Base-by-base conservation (phyloP, 2,329 filamentous ascomycete genomes). In the Fusarium sp. region DNA sequence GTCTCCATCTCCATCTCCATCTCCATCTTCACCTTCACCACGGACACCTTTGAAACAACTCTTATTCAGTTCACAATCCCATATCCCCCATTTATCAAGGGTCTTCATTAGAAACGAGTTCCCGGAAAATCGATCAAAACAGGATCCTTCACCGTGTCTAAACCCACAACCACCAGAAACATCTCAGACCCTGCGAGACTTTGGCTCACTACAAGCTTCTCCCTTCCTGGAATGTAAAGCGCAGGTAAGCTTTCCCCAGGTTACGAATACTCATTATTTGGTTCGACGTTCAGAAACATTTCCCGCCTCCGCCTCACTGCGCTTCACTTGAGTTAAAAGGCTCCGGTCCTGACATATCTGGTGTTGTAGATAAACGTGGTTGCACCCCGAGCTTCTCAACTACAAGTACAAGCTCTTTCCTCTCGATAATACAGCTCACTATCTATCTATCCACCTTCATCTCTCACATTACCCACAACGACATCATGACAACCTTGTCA, bases 401-500 rank as follows among this genome's bases (percentile, higher is more conserved):
- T 57, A 65, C 53, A 52, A 54, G 67, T 57, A 62, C 57, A 67
- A 69, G 60, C 67, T 54, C 56, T 30, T 36, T 7, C 33, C 47
- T 28, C 11, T 12, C 33, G 33, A 38, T 6, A 49, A 49, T 40
- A 63, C 57, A 44, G 62, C 57, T 46, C 26, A 40, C 36, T 41
- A 57, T 44, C n/a, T 26, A 20, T 38, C 56, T 45, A n/a, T 37
- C 67, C 11, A 60, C 46, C 51, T 55, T 47, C 18, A 46, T 34
- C 46, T 57, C 30, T 38, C 37, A 50, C 40, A 34, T 59, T 54
- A 56, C 28, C 41, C 47, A 49, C 44, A 42, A 66, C 57, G 49
- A 53, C 57, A 76, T 47, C 50, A 78, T 78, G 76, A 67, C 74
- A 58, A 69, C 76, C 55, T 65, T 78, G 69, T 71, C 74, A 54